Base-by-base conservation (phyloP, 2,329 filamentous ascomycete genomes). In the Ambrosiella xylebori region DNA sequence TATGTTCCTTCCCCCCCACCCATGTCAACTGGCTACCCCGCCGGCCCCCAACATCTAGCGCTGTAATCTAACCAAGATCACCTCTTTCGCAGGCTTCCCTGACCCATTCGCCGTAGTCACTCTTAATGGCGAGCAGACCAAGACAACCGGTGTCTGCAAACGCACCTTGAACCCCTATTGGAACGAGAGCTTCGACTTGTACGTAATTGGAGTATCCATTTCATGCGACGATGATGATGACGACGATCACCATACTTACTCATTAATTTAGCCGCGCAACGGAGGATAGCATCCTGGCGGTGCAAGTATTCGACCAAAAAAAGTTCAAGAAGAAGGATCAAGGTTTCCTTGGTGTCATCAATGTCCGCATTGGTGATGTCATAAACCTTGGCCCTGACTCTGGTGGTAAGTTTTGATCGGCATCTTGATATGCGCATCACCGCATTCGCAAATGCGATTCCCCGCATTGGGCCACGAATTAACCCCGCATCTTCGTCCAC, bases 301-400 rank as follows among this genome's bases (percentile, higher is more conserved):
- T 98, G 52, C 93, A 98, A 69, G 95, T 98, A 58, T 98, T 98
- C 69, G 93, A 98, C 71, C 93, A 98, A 73, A 96, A 96, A 76
- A 98, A 98, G 74, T 98, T 98, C 75, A 98, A 98, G 78, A 98
- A 98, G 81, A 98, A 97, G 88, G 93, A 98, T 65, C 93, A 98
- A 70, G 93, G 93, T 7, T 98, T 98, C 68, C 77, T 98, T 6
- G 93, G 93, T 59, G 93, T 61, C 57, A 96, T 98, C 67, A 98
- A 98, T 69, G 86, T 98, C 65, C 85, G 90, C 60, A 85, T 98
- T 64, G 93, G 93, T 65, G 90, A 94, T 76, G 86, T 93, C 44
- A 88, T 98, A 65, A 91, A 96, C 68, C 75, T 98, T 63, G 84
- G 87, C 62, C 81, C 88, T 60, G 89, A 90, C 59, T 86, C 88